Percentiles rank a stretch among this genome's conserved stretches.
These are phyloP conservation scores for Kwoniella sp. DNA, from an alignment of 768 basidiomycete species.

Conservation along the genomic window DNA sequence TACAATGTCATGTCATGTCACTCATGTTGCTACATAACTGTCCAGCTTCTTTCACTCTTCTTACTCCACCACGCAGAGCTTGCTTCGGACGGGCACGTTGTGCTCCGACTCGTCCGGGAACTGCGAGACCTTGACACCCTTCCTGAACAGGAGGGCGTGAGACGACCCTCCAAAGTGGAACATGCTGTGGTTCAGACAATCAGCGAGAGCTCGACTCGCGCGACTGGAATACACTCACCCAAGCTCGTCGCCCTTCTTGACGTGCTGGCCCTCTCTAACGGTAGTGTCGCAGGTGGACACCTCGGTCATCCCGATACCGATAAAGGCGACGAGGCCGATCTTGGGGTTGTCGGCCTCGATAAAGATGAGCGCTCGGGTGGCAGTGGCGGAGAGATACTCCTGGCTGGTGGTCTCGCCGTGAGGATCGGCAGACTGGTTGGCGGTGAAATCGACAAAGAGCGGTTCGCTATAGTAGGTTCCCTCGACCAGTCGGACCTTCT, in stretches of 20 bases:
- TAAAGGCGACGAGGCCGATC: conserved; percentile 60
- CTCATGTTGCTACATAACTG: too few species aligned
- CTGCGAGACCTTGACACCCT: conserved; percentile 47
- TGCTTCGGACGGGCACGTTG: conserved; percentile 49
- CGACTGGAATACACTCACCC: conserved; percentile 47
- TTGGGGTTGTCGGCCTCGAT: conserved; percentile 57
- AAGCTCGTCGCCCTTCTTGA: conserved; percentile 59
- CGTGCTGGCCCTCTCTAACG: conserved; percentile 54
- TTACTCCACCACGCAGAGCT: conserved; percentile 41
- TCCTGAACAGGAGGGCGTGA: conserved; percentile 55
- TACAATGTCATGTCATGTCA: too few species aligned
- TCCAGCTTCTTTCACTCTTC: too few species aligned
- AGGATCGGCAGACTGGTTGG: conserved; percentile 44
- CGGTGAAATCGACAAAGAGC: conserved; percentile 51
- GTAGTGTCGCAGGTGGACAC: conserved; percentile 60
- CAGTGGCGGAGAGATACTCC: conserved; percentile 54
- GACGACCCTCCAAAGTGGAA: conserved; percentile 65
- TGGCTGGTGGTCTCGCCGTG: conserved; percentile 43
- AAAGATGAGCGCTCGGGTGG: conserved; percentile 58
- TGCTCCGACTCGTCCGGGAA: conserved; percentile 44
- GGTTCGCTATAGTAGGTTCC: conserved; percentile 51
- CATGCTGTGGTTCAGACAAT: conserved; percentile 26
- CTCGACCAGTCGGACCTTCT: conserved; percentile 53
- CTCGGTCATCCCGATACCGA: conserved; percentile 62
- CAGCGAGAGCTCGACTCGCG: neutral